These are phyloP conservation scores for Cubamyces sp. DNA, from an alignment of 768 basidiomycete genomes.

Conservation along the genomic window DNA sequence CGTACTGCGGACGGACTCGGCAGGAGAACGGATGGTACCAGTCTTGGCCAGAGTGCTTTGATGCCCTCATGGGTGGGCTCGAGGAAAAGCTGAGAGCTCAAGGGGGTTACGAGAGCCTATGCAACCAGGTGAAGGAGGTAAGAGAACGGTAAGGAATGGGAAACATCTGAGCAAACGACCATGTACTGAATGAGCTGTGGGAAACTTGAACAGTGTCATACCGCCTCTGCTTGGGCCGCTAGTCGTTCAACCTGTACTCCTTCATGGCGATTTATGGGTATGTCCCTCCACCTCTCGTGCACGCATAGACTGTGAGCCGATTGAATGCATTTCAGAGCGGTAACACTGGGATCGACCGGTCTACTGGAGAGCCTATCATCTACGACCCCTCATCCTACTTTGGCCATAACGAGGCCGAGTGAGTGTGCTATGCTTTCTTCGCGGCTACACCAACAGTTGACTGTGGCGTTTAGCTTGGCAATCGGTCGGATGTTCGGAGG, in stretches of 20 bases:
- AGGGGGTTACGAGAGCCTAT: conserved; percentile 49
- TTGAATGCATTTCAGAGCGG: conserved; percentile 55
- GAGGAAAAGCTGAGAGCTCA: conserved; percentile 48
- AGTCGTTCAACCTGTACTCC: conserved; percentile 62
- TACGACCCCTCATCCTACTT: conserved; percentile 82
- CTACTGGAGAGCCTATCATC: conserved; percentile 62
- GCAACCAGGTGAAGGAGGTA: conserved; percentile 55
- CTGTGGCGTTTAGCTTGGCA: conserved; percentile 52
- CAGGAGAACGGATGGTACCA: conserved; percentile 74
- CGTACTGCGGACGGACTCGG: conserved; percentile 75
- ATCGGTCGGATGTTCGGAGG: conserved; percentile 84
- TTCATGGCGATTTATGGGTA: conserved; percentile 86
- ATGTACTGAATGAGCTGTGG: not conserved
- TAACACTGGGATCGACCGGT: conserved; percentile 64
- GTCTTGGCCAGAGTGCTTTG: conserved; percentile 73
- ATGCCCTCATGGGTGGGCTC: conserved; percentile 62
- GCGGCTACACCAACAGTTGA: not conserved
- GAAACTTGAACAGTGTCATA: conserved; percentile 60
- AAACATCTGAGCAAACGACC: not conserved
- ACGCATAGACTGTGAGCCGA: not conserved
- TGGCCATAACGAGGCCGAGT: conserved; percentile 86
- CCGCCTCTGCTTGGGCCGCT: conserved; percentile 67
- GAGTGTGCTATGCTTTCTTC: conserved; percentile 31
- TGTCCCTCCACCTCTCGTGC: conserved; percentile 26
- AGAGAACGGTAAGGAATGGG: conserved; percentile 45